phyloP scores from a whole-genome alignment of 2,329 filamentous ascomycete species.

The Sporothrix humicola region DNA sequence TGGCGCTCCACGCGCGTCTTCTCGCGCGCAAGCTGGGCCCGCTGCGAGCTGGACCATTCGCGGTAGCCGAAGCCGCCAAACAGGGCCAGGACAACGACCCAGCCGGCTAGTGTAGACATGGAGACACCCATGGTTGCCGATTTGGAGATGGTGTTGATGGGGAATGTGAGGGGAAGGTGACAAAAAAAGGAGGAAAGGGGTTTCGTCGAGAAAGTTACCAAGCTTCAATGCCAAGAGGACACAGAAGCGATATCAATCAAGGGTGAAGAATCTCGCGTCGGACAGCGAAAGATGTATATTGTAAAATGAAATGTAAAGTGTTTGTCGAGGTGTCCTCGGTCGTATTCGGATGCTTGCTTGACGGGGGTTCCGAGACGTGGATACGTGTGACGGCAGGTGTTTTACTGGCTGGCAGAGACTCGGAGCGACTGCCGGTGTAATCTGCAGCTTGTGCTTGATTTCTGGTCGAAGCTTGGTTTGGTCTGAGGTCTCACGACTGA shows the following conservation, averaged over 20 bases:
- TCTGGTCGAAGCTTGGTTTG: not conserved
- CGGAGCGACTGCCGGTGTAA: not conserved
- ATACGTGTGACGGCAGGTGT: conserved; percentile 23
- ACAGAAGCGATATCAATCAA: not conserved
- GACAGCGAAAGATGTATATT: not conserved
- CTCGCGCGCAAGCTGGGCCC: conserved; percentile 37
- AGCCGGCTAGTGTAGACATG: conserved; percentile 47
- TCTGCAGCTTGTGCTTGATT: not conserved
- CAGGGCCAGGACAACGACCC: conserved; percentile 43
- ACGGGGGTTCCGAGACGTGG: conserved; percentile 18
- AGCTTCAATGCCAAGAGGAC: conserved; percentile 14
- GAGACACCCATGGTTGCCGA: conserved; percentile 44
- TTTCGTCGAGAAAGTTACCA: not conserved
- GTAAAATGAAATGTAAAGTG: no score
- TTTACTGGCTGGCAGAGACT: conserved; percentile 4
- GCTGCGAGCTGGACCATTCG: conserved; percentile 40
- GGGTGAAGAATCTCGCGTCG: not conserved
- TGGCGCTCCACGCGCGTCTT: conserved; percentile 43
- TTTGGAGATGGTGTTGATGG: not conserved
- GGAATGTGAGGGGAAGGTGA: not conserved
- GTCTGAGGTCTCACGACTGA: conserved; percentile 5
- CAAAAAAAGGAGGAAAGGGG: not conserved
- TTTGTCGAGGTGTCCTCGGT: conserved; percentile 17
- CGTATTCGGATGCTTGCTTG: not conserved
- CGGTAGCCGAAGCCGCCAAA: conserved; percentile 40